Evolutionary conservation across 2,329 filamentous ascomycete species (phyloP), one percentile per base, ranked within the genome.

Genomic region (Helotiales sp.): DNA sequence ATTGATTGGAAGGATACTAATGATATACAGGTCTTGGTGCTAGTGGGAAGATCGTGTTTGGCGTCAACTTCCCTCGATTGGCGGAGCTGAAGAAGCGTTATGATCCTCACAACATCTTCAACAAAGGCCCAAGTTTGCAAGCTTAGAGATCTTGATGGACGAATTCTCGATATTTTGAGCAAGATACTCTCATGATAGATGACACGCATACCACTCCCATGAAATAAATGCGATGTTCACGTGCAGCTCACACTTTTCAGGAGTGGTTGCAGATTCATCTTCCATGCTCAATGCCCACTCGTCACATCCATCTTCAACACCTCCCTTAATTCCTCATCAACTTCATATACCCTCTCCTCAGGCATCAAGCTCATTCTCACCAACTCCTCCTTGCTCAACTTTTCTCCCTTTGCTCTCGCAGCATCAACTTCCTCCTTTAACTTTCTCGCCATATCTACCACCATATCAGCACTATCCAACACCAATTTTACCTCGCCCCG

Each of bases 371-470:
- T 73, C 58, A 66, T 59, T 2, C 67, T 60, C 2, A 75, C 46
- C 38, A 83, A 66, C 42, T 54, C 52, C 30, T 61, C 58, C 22
- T 58, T 76, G 72, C 12, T 72, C 67, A 1, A 68, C 63, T 1
- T 63, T 65, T 2, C 78, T 2, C 65, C 70, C 17, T 70, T 66
- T 1, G 73, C 69, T 58, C 75, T 73, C 42, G 22, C 40, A 10
- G 13, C 40, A 24, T 81, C 76, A 12, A 75, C 25, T 33, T 15
- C 67, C 49, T 63, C 70, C 64, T 80, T 81, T 66, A 86, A 67
- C 57, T 74, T 67, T 49, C 73, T 71, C 52, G 83, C 83, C 58
- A 67, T 74, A 19, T 77, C 77, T 2, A 83, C n/a, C n/a, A n/a
- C n/a, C n/a, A n/a, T n/a, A n/a, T n/a, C n/a, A n/a, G n/a, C n/a